A percentile compares a stretch with the other conserved stretches of the same genome.
phyloP scores from a whole-genome alignment of 768 basidiomycete species.

The Tulasnella sp. region DNA sequence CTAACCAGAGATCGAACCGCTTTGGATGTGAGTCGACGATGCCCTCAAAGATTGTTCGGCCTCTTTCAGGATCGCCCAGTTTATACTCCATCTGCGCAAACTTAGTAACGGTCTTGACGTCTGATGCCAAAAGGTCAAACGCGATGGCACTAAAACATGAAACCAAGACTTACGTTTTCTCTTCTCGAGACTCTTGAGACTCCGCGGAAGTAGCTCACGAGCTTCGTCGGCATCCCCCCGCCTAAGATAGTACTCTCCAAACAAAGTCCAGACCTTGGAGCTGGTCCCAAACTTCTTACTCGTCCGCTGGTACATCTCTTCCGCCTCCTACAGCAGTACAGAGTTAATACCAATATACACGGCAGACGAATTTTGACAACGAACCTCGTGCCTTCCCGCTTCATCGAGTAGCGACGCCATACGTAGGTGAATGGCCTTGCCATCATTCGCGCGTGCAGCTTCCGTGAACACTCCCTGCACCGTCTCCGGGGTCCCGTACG shows the following conservation, averaged over 20 bases:
- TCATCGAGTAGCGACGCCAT: slow-evolving; percentile 81
- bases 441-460: slow-evolving; percentile 84
- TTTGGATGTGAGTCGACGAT: slow-evolving; percentile 94
- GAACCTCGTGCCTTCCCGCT: slow-evolving; percentile 74
- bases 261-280: slow-evolving; percentile 90
- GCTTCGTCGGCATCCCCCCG: slow-evolving; percentile 73
- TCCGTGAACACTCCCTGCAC: slow-evolving; percentile 84
- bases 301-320: slow-evolving; percentile 82
- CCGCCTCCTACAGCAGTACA: slow-evolving; percentile 63
- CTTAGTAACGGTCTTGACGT: slow-evolving; percentile 91
- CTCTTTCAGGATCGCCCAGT: slow-evolving; percentile 88
- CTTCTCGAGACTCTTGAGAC: slow-evolving; percentile 87
- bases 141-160: neutral
- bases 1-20: slow-evolving; percentile 90
- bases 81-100: slow-evolving; percentile 96
- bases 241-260: slow-evolving; percentile 76
- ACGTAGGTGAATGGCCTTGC: slow-evolving; percentile 83
- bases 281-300: slow-evolving; percentile 93
- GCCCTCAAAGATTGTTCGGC: slow-evolving; percentile 93
- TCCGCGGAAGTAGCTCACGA: slow-evolving; percentile 78
- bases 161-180: slow-evolving; percentile 70
- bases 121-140: slow-evolving; percentile 44
- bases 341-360: neutral
- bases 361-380: slow-evolving; percentile 15
- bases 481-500: slow-evolving; percentile 80